Conservation (phyloP, 441 rosid genomes). For the Gossypium davidsonii region DNA sequence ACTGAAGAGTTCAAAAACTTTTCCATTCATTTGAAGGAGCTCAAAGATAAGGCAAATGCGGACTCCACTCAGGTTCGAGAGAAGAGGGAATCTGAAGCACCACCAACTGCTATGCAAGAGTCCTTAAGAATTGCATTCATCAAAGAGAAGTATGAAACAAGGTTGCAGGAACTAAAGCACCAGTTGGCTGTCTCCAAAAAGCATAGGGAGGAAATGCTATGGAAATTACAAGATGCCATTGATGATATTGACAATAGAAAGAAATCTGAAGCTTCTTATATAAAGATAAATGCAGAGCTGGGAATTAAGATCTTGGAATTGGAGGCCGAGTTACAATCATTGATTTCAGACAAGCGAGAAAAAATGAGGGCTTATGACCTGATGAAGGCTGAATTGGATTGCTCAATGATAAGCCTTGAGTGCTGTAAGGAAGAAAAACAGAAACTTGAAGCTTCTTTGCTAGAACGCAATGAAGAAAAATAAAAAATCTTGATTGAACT, state of each 20-base stretch:
- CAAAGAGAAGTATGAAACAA: constrained; percentile 88
- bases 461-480: constrained; percentile 59
- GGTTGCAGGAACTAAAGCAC: constrained; percentile 75
- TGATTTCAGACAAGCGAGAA: constrained; percentile 69
- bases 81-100: constrained; percentile 50
- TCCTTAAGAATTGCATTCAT: constrained; percentile 94
- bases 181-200: constrained; percentile 80
- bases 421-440: constrained; percentile 97
- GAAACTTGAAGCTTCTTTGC: constrained; percentile 63
- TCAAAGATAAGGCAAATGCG: constrained; percentile 80
- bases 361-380: constrained; percentile 59
- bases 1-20: constrained; percentile 85
- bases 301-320: constrained; percentile 61
- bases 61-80: constrained; percentile 53
- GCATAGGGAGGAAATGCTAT: constrained; percentile 85
- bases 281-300: constrained; percentile 78
- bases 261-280: constrained; percentile 69
- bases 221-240: constrained; percentile 87
- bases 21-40: constrained; percentile 78
- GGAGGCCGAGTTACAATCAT: constrained; percentile 65
- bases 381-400: constrained; percentile 94
- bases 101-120: constrained; percentile 67
- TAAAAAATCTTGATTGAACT: constrained; percentile 52
- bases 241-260: constrained; percentile 74
- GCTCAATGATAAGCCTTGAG: constrained; percentile 87